Conservation (phyloP, 176 grass and related monocot species). For the Puccinellia tenuiflora region DNA sequence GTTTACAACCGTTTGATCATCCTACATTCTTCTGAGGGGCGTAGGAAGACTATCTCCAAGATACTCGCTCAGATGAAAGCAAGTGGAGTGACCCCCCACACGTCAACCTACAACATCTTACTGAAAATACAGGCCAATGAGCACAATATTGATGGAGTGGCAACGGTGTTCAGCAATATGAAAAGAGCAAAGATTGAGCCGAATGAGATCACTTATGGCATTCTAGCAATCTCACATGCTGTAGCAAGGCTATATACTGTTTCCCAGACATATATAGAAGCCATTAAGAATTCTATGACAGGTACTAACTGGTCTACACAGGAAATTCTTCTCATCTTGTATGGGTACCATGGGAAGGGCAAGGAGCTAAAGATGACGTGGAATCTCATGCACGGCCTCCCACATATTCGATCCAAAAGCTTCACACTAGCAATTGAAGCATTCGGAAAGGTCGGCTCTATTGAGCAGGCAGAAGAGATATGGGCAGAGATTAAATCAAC, state of each 20-base stretch:
- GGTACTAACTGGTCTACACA: constrained; percentile 90
- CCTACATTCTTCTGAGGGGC: constrained; percentile 67
- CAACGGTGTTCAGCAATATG: constrained; percentile 79
- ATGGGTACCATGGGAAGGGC: constrained; percentile 71
- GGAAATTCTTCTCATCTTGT: constrained; percentile 81
- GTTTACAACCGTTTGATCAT: constrained; percentile 88
- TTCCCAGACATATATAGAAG: constrained; percentile 77
- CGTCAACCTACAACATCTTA: constrained; percentile 88
- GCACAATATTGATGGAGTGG: constrained; percentile 78
- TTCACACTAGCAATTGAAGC: constrained; percentile 81
- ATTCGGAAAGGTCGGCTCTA: constrained; percentile 55
- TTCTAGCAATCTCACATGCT: constrained; percentile 78
- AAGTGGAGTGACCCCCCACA: constrained; percentile 53
- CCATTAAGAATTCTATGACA: constrained; percentile 63
- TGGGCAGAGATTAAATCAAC: constrained; percentile 56
- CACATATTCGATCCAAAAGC: constrained; percentile 66
- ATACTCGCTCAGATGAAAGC: constrained; percentile 86
- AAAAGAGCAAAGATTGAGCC: constrained; percentile 73
- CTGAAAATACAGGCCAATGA: constrained; percentile 86
- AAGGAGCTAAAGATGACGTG: constrained; percentile 66
- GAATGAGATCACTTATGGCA: constrained; percentile 89
- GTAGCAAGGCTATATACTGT: constrained; percentile 79
- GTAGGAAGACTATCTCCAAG: constrained; percentile 67
- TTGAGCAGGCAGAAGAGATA: constrained; percentile 63
- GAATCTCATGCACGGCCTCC: constrained; percentile 58